phyloP scores from a whole-genome alignment of 2,329 filamentous ascomycete species.

The Epichloe glyceriae region DNA sequence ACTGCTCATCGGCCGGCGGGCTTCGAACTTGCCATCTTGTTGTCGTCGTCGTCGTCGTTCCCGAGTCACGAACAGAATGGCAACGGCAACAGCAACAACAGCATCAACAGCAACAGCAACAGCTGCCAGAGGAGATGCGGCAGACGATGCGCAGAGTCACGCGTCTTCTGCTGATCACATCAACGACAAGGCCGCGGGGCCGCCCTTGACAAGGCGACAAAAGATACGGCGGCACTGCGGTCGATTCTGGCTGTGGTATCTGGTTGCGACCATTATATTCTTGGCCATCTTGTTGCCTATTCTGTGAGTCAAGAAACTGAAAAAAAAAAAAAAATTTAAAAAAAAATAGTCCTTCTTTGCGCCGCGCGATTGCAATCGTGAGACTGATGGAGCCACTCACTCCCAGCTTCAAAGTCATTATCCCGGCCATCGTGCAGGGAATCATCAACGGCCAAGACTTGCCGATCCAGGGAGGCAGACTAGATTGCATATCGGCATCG shows the following conservation, averaged over 20 bases:
- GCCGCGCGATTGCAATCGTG: neutral
- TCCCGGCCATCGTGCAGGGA: constrained; percentile 32
- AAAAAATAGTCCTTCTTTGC: neutral
- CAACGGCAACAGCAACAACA: neutral
- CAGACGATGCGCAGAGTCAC: neutral
- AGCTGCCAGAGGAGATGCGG: constrained; percentile 1
- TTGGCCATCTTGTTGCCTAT: constrained; percentile 32
- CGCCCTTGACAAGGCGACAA: constrained; percentile 17
- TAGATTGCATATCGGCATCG: constrained; percentile 20
- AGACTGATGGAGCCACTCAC: constrained; percentile 9
- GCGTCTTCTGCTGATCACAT: constrained; percentile 3
- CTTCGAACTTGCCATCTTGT: neutral
- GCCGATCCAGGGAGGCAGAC: constrained; percentile 22
- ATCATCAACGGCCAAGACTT: constrained; percentile 30
- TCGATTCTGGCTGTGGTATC: constrained; percentile 31
- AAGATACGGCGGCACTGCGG: constrained; percentile 27
- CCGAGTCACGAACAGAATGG: neutral
- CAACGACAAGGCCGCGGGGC: constrained; percentile 3
- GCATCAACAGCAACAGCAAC: neutral
- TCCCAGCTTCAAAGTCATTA: constrained; percentile 30
- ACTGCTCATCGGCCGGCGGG: neutral
- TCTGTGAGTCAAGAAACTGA: constrained; percentile 22
- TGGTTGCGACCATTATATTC: constrained; percentile 26
- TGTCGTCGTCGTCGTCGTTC: neutral
- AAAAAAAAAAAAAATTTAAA: too few relatives aligned